Base-by-base conservation (phyloP, 805 yeast species). In the Debaryomyces tyrocola region DNA sequence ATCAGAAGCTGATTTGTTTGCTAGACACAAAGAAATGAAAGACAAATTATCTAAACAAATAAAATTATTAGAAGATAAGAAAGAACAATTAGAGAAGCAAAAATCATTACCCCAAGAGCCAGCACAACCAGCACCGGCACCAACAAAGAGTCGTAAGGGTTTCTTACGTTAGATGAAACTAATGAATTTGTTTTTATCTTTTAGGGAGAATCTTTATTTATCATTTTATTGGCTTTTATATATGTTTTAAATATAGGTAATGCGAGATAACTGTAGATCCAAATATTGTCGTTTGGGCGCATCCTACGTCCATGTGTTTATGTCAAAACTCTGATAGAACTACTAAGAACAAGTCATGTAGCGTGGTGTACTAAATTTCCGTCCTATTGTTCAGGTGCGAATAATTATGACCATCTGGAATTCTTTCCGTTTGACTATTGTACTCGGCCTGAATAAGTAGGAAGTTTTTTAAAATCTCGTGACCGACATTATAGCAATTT, bases 11-110 rank as follows among this genome's bases (percentile, higher is more conserved):
- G 99, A 94, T 69, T 80, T 94, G 63, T 92, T 92, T 66, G 81
- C 94, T 35, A 85, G 95, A 68, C 99, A 94, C 70, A 89, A 90
- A 70, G 98, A 94, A 69, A 91, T 92, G 92, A 92, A 92, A 71
- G 97, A 92, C 63, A 90, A 89, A 70, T 79, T 94, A 65, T 77
- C 86, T 54, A 87, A 87, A 67, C 97, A 92, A 70, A 82, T 92
- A 55, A 86, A 85, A 63, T 82, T 90, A 59, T 79, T 94, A 61
- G 98, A 94, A 68, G 97, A 90, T 55, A 90, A 89, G 73, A 91
- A 90, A 72, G 79, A 77, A 51, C 89, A 84, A 64, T 77, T 94
- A 57, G 94, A 87, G 66, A 70, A 69, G 58, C 78, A 70, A 58
- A 75, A 73, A 77, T 79, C 64, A 44, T 78, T 75, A 56, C 79